phyloP scores from a whole-genome alignment of 495 filamentous ascomycete genomes.

The Astrothelium subdiscretum region DNA sequence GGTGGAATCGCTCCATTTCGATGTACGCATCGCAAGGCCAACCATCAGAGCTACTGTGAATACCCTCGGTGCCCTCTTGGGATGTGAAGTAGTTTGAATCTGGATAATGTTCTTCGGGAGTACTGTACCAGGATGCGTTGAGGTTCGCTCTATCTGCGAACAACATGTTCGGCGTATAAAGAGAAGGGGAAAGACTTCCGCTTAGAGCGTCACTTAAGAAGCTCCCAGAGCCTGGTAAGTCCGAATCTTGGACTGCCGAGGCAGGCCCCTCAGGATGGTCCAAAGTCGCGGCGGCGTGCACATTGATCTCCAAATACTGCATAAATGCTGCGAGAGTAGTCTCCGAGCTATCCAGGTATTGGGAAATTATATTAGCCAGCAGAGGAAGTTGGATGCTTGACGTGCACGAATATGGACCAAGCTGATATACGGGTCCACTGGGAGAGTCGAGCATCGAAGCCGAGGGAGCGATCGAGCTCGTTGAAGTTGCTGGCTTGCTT shows the following conservation, averaged over 20 bases:
- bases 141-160: slow-evolving; percentile 40
- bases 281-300: slow-evolving; percentile 44
- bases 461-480: slow-evolving; percentile 22
- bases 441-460: slow-evolving; percentile 12
- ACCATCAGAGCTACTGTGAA: slow-evolving; percentile 45
- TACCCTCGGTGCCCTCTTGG: slow-evolving; percentile 23
- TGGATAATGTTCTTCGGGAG: slow-evolving; percentile 33
- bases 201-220: slow-evolving; percentile 25
- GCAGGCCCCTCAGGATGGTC: slow-evolving; percentile 31
- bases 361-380: slow-evolving; percentile 35
- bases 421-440: slow-evolving; percentile 32
- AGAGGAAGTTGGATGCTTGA: slow-evolving; percentile 35
- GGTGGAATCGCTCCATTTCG: slow-evolving; percentile 37
- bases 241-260: slow-evolving; percentile 20
- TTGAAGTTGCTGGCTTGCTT: slow-evolving; percentile 5
- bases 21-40: slow-evolving; percentile 51
- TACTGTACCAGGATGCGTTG: slow-evolving; percentile 47
- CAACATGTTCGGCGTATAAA: slow-evolving; percentile 43
- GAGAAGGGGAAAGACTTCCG: slow-evolving; percentile 32
- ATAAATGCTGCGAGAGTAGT: slow-evolving; percentile 36
- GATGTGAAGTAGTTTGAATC: slow-evolving; percentile 42
- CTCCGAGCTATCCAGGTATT: slow-evolving; percentile 38
- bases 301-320: slow-evolving; percentile 42
- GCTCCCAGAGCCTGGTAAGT: slow-evolving; percentile 29
- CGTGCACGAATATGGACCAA: slow-evolving; percentile 49